Evolutionary conservation across 2,329 filamentous ascomycete species (phyloP), one percentile per base, ranked within the genome.

Genomic region (Claviceps spartinae): DNA sequence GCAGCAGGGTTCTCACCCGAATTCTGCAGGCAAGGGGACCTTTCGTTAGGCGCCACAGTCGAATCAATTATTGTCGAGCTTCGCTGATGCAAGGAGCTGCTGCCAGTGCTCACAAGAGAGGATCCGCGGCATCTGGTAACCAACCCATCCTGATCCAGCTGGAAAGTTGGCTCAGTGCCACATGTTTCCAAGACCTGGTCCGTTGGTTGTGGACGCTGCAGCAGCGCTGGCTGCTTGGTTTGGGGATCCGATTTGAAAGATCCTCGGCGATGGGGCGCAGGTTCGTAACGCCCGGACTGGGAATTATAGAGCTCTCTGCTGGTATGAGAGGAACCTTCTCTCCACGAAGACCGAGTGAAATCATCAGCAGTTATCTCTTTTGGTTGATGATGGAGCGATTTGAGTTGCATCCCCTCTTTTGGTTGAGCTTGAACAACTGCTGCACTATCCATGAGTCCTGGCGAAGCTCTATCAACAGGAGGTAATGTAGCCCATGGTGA

Each of bases 281-380:
- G 89, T 64, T 97, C 91, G 60, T 95, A 95, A 49, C 88, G 84
- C 18, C 91, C 91, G 51, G 88, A 95, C 52, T 94, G 86, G n/a
- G 91, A 95, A 65, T 97, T 96, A 70, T 83, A 97, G 0, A 97
- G 73, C 65, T 97, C 90, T 52, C 86, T 77, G 55, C 80, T 82
- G 11, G 77, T 74, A 52, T 78, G 74, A 0, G 72, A 63, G 38
- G 76, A 74, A 5, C 82, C 78, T 55, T 95, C 88, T 61, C 86
- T 79, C 83, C 87, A 95, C 37, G 83, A 79, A 50, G 84, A 81
- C 56, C 93, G 79, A 64, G 85, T 94, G 62, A 96, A 97, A 58
- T 95, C 91, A 65, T 97, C 93, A 0, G 90, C 86, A 5, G 89
- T 88, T 56, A 96, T 95, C 64, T 97, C 90, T 62, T 88, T 88